phyloP scores from a whole-genome alignment of 495 filamentous ascomycete genomes.

The Neurospora sublineolata region DNA sequence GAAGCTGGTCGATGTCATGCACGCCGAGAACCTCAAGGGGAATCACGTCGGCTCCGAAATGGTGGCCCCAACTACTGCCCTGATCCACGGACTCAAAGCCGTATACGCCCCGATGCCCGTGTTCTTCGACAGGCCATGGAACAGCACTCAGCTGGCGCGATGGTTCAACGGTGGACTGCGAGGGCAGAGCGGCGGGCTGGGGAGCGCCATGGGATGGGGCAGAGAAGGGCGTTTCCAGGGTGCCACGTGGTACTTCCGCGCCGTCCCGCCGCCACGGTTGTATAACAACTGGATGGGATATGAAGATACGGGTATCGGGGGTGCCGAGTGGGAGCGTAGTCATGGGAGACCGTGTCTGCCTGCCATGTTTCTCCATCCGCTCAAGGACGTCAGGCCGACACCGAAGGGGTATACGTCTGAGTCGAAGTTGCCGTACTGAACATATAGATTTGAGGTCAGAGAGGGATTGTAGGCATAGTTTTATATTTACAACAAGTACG shows the following conservation, averaged over 20 bases:
- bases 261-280: conserved; percentile 40
- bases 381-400: conserved; percentile 38
- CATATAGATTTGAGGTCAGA: background rate
- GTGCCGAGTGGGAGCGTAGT: conserved; percentile 38
- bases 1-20: conserved; percentile 52
- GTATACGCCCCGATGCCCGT: conserved; percentile 60
- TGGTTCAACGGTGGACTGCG: conserved; percentile 51
- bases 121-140: conserved; percentile 53
- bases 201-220: conserved; percentile 39
- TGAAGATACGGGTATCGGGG: conserved; percentile 40
- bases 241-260: conserved; percentile 48
- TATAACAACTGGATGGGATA: conserved; percentile 55
- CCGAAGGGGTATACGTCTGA: conserved; percentile 25
- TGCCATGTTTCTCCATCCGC: conserved; percentile 43
- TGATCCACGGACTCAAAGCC: conserved; percentile 63
- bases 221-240: conserved; percentile 45
- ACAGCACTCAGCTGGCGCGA: conserved; percentile 38
- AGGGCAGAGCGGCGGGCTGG: conserved; percentile 34
- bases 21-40: conserved; percentile 47
- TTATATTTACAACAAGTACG: no score
- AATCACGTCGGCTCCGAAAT: conserved; percentile 58
- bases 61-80: conserved; percentile 50
- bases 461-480: background rate
- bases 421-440: conserved; percentile 15
- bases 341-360: conserved; percentile 45